These are phyloP conservation scores for Paulownia fortunei DNA, from an alignment of 257 asterid species.

Conservation along the genomic window DNA sequence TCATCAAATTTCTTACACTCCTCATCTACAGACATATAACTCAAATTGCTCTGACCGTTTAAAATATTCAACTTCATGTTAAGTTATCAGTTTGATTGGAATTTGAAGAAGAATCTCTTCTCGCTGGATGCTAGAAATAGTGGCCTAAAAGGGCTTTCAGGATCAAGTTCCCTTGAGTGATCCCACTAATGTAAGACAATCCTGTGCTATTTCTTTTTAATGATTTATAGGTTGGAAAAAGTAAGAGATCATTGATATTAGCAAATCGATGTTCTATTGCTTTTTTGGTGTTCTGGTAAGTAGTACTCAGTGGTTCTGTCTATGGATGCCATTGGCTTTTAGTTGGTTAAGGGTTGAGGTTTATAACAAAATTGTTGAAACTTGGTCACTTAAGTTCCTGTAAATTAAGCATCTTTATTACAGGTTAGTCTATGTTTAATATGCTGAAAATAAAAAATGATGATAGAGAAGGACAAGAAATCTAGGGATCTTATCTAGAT, in stretches of 20 bases:
- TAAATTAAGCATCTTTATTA: too few species aligned
- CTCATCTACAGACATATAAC: not conserved
- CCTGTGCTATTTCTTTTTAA: not conserved
- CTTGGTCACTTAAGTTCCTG: too few species aligned
- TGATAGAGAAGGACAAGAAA: too few species aligned
- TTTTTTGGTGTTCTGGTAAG: not conserved
- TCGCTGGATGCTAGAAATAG: constrained; percentile 1
- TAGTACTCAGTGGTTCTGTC: not conserved
- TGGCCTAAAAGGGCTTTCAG: not conserved
- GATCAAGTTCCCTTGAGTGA: not conserved
- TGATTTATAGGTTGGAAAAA: not conserved
- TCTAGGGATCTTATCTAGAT: too few species aligned
- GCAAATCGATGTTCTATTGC: not conserved
- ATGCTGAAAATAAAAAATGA: too few species aligned
- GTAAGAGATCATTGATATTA: not conserved
- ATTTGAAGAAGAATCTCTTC: not conserved
- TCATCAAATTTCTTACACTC: not conserved
- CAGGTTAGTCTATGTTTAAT: too few species aligned
- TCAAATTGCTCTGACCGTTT: not conserved
- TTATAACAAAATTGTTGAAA: too few species aligned
- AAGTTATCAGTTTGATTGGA: not conserved
- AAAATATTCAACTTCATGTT: too few species aligned
- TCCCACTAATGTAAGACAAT: not conserved
- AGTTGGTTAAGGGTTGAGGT: not conserved
- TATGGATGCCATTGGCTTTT: constrained; percentile 4